Conservation (phyloP, 768 basidiomycete genomes). For the Rhodotorula diobovata region DNA sequence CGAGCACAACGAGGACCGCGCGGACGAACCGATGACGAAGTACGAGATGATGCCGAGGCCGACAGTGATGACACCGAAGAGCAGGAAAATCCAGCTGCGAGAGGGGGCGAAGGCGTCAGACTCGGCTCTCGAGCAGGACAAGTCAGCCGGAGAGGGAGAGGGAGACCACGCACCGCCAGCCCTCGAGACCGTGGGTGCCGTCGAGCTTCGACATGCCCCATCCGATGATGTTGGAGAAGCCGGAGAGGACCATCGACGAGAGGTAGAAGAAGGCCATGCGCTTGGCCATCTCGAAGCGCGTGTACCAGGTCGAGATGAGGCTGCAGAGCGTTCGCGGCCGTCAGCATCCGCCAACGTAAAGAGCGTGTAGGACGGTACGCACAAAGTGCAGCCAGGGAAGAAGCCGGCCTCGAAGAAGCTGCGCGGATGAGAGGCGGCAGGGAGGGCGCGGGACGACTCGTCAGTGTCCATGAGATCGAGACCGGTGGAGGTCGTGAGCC, state of each 20-base stretch:
- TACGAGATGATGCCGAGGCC: slow-evolving; percentile 41
- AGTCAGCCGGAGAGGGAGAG: too few relatives aligned
- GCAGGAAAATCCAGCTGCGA: neutral
- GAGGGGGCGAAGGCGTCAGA: neutral
- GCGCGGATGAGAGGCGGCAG: too few relatives aligned
- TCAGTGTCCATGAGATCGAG: too few relatives aligned
- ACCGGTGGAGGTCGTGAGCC: too few relatives aligned
- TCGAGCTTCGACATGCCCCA: slow-evolving; percentile 22
- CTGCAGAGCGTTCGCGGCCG: slow-evolving; percentile 13
- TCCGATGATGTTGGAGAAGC: slow-evolving; percentile 42
- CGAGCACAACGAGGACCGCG: too few relatives aligned
- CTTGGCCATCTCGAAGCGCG: slow-evolving; percentile 42
- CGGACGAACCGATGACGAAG: slow-evolving; percentile 19
- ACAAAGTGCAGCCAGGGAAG: slow-evolving; percentile 3
- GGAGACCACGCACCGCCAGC: slow-evolving; percentile 43
- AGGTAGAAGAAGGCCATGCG: slow-evolving; percentile 46
- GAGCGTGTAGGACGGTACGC: too few relatives aligned
- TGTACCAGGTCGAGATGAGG: slow-evolving; percentile 44
- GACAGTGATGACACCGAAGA: slow-evolving; percentile 37
- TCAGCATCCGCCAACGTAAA: slow-evolving; percentile 39
- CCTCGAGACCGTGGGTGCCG: slow-evolving; percentile 32
- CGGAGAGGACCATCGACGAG: slow-evolving; percentile 44
- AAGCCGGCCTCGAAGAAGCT: slow-evolving; percentile 42
- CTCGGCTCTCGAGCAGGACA: too few relatives aligned
- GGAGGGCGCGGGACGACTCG: too few relatives aligned